A percentile compares a stretch with the other conserved stretches of the same genome.
Conservation (phyloP, 108 stramenopile species). For the Seminavis robusta region DNA sequence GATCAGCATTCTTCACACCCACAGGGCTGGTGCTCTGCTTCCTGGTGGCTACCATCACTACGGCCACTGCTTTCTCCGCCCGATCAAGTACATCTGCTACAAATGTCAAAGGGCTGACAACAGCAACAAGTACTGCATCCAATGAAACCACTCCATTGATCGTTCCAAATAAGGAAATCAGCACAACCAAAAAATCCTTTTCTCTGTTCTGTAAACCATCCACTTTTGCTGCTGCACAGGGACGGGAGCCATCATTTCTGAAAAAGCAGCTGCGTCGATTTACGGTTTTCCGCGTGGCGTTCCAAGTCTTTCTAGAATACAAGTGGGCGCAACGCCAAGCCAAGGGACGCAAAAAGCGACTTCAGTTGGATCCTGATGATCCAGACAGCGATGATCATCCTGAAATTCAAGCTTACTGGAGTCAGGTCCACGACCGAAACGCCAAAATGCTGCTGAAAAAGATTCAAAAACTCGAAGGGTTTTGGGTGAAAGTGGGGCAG, state of each 20-base stretch:
- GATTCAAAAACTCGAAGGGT: slow-evolving; percentile 30
- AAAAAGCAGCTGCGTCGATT: slow-evolving; percentile 4
- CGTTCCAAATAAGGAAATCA: too few relatives aligned
- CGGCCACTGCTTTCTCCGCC: too few relatives aligned
- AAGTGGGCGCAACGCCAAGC: slow-evolving; percentile 1
- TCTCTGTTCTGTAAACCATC: too few relatives aligned
- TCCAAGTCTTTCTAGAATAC: slow-evolving; percentile 9
- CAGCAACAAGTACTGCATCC: too few relatives aligned
- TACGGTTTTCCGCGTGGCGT: slow-evolving; percentile 9
- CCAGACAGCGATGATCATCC: slow-evolving; percentile 11
- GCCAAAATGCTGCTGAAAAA: neutral
- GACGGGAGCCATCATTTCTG: neutral
- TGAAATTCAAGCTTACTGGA: neutral
- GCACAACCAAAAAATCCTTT: too few relatives aligned
- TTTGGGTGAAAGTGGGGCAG: slow-evolving; percentile 63
- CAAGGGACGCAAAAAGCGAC: neutral
- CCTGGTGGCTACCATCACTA: too few relatives aligned
- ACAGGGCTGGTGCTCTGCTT: too few relatives aligned
- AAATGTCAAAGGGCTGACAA: too few relatives aligned
- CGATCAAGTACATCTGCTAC: too few relatives aligned
- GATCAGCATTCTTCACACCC: too few relatives aligned
- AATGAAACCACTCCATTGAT: too few relatives aligned
- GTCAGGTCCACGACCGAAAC: slow-evolving; percentile 10
- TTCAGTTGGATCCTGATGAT: neutral
- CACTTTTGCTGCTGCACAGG: too few relatives aligned